Base-by-base conservation (phyloP, 805 yeast genomes). In the Clavispora carvajalis region DNA sequence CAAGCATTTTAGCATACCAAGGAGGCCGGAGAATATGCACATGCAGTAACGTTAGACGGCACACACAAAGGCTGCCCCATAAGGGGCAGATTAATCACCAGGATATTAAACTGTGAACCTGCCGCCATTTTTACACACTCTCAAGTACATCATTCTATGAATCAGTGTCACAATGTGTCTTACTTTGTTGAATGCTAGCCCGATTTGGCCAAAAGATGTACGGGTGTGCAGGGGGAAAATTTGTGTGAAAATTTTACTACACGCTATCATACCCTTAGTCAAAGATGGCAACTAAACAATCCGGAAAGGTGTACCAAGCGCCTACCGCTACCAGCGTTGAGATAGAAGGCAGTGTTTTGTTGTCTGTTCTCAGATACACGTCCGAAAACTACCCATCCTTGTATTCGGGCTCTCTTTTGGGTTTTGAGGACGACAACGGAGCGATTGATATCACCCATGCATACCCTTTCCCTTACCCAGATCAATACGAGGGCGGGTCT, bases 321-420 rank as follows among this genome's bases (percentile, higher is more conserved):
- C 72, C 74, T 5, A 65, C 69, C 4, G 65, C 69, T 29, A 57
- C 56, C 16, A 48, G 69, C 26, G 65, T 76, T 44, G 69, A 67
- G 40, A 59, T 77, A 31, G 73, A 73, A 48, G 77, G 80, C 21
- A 69, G 77, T 39, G 73, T 65, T 55, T 72, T 65, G 74, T 79
- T 49, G 51, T 80, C 81, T 48, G 69, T 85, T 41, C 67, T 81
- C 51, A 79, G 81, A 59, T 85, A 82, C 57, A 78, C 85, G 8
- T 70, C 85, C 16, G 84, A 80, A 41, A 63, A 74, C 51, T 73
- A 69, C 54, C 85, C 89, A 33, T 69, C 77, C 30, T 65, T 78
- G 21, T 81, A 74, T 44, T 69, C 81, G 22, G 95, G 95, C 16
- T 80, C 87, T 28, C 68, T 86, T 40, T 76, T 80, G 42, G 95